phyloP scores from a whole-genome alignment of 1,139 yeast genomes.

The Debaryomycetaceae sp. region DNA sequence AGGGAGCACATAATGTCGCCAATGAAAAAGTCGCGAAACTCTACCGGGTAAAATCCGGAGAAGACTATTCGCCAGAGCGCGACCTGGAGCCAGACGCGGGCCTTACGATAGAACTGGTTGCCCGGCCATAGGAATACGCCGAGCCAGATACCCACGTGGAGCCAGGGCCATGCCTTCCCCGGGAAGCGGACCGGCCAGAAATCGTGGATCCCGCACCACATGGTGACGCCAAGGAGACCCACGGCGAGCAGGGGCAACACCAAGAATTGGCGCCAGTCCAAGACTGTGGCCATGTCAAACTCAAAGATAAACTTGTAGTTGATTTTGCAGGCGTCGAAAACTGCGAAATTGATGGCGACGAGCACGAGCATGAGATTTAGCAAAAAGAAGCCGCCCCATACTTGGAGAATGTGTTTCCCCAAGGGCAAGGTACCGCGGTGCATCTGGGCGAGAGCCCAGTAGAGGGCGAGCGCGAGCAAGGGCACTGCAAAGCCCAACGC shows the following conservation, averaged over 20 bases:
- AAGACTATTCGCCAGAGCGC: conserved; percentile 63
- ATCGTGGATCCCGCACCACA: conserved; percentile 67
- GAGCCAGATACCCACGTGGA: conserved; percentile 49
- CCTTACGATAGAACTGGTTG: conserved; percentile 36
- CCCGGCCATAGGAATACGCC: conserved; percentile 55
- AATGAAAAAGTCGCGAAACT: conserved; percentile 83
- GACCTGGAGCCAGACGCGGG: conserved; percentile 65
- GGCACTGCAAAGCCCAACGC: conserved; percentile 66
- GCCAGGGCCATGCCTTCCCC: conserved; percentile 74
- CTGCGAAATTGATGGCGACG: conserved; percentile 57
- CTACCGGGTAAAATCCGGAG: conserved; percentile 89
- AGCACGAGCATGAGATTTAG: conserved; percentile 47
- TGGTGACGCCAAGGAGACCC: conserved; percentile 45
- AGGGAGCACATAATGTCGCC: conserved; percentile 87
- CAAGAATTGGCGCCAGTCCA: conserved; percentile 55
- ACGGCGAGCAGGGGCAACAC: conserved; percentile 52
- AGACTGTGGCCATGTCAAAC: conserved; percentile 60
- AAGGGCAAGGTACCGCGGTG: conserved; percentile 32
- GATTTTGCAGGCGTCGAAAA: conserved; percentile 67
- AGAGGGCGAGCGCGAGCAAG: conserved; percentile 41
- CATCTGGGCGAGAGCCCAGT: conserved; percentile 35
- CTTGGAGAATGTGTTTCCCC: conserved; percentile 56
- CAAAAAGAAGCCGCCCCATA: conserved; percentile 87
- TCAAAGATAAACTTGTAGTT: conserved; percentile 91
- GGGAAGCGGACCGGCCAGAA: conserved; percentile 54